phyloP scores from a whole-genome alignment of 1,284 basidiomycete genomes.

The Ganoderma lingzhi region DNA sequence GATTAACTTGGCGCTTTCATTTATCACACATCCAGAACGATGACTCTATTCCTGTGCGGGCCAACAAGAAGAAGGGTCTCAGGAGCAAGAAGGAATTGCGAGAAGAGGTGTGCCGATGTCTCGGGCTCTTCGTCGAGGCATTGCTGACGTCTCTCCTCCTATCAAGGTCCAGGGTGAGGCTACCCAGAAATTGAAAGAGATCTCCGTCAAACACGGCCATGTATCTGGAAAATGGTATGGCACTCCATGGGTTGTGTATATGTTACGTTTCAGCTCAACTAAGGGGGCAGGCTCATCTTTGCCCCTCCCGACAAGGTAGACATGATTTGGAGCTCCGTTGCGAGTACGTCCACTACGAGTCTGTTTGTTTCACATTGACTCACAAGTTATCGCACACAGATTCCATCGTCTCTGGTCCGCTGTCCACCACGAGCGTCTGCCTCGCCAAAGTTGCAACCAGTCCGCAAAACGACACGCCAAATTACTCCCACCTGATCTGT shows the following conservation, averaged over 20 bases:
- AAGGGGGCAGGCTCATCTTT: constrained; percentile 63
- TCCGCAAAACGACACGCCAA: constrained; percentile 53
- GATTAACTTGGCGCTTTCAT: background rate
- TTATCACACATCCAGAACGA: constrained; percentile 58
- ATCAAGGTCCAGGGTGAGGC: constrained; percentile 65
- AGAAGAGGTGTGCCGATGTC: constrained; percentile 57
- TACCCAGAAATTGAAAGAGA: constrained; percentile 61
- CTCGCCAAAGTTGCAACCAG: constrained; percentile 72
- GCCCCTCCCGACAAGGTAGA: constrained; percentile 67
- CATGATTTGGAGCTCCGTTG: constrained; percentile 63
- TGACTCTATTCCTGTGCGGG: constrained; percentile 65
- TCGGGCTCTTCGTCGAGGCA: background rate
- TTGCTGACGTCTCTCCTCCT: background rate
- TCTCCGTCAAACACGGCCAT: constrained; percentile 59
- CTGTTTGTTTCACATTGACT: background rate
- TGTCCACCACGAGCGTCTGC: constrained; percentile 61
- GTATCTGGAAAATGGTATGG: constrained; percentile 72
- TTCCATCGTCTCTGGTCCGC: constrained; percentile 67
- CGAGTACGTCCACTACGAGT: constrained; percentile 47
- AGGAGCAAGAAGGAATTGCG: constrained; percentile 79
- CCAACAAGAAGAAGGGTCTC: constrained; percentile 73
- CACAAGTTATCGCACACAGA: constrained; percentile 43
- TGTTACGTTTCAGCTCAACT: background rate
- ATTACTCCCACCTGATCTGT: constrained; percentile 70
- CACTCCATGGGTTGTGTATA: background rate